Base-by-base conservation (phyloP, 805 yeast genomes). In the Dipodascus albidus region DNA sequence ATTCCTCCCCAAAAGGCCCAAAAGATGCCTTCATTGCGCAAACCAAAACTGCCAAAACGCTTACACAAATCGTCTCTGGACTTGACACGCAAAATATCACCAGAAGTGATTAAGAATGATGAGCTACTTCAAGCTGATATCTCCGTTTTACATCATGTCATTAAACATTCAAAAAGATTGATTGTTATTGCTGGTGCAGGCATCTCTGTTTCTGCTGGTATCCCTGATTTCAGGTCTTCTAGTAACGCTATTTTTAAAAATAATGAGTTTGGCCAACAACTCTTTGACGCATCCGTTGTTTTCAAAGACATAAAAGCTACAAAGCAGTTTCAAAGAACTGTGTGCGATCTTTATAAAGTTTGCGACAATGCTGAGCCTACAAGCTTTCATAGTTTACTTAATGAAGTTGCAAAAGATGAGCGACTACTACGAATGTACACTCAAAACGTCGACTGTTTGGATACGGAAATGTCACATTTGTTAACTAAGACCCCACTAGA, bases 181-280 rank as follows among this genome's bases (percentile, higher is more conserved):
- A 74, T 87, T 1, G 78, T 83, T 24, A 75, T 89, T 24, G 79
- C 90, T 0, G 97, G 97, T 9, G 97, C 97, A 17, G 96, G 96
- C 2, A 79, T 87, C 19, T 87, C 96, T 11, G 93, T 90, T 52
- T 84, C 85, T 24, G 87, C 95, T 0, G 96, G 96, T 2, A 89
- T 88, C 42, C 96, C 96, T 2, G 93, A 85, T 61, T 85, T 88
- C 63, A 71, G 96, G 64, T 85, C 95, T 4, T 78, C 87, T 0
- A 78, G 81, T 47, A 54, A 56, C 19, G 96, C 96, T 1, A 73
- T 89, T 50, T 87, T 89, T 64, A 60, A 60, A 23, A 64, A 74
- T 6, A 64, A 78, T 59, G 64, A 74, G 11, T 64, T 71, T 56
- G 88, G 88, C 15, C 84, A 83, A 64, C 83, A 85, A 48, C 71